Conservation (phyloP, 345 rosid genomes). For the Angophora floribunda region DNA sequence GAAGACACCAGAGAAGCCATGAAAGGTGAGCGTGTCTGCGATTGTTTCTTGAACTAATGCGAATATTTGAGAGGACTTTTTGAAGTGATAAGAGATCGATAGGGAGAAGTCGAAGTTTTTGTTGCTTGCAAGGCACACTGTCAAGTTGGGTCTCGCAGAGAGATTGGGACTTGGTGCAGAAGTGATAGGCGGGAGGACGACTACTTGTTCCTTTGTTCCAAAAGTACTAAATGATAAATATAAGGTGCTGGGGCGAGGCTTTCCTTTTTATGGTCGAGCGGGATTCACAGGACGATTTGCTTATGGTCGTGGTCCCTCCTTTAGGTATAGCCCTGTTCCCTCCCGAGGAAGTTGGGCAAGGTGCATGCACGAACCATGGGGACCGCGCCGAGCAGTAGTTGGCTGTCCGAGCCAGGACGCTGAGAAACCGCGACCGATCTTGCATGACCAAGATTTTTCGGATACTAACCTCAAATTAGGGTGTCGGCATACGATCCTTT, state of each 20-base stretch:
- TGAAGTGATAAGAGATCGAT: neutral
- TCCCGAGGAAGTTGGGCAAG: neutral
- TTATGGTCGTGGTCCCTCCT: neutral
- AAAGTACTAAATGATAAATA: neutral
- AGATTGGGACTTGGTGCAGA: neutral
- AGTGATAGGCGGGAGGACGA: neutral
- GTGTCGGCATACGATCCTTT: neutral
- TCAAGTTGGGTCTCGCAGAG: neutral
- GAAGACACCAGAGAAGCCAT: constrained; percentile 3
- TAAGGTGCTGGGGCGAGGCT: neutral
- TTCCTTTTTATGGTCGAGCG: neutral
- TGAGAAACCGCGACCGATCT: neutral
- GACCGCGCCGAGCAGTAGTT: neutral
- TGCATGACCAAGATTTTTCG: neutral
- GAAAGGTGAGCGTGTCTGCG: neutral
- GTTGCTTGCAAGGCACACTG: neutral
- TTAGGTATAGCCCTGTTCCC: neutral
- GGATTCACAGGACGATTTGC: neutral
- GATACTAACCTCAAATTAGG: neutral
- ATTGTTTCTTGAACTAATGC: neutral
- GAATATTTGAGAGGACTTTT: neutral
- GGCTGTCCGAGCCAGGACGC: neutral
- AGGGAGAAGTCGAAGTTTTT: neutral
- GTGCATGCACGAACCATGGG: neutral
- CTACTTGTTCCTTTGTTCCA: neutral